These are phyloP conservation scores for Tuber aestivum DNA, from an alignment of 495 filamentous ascomycete genomes.

Conservation along the genomic window DNA sequence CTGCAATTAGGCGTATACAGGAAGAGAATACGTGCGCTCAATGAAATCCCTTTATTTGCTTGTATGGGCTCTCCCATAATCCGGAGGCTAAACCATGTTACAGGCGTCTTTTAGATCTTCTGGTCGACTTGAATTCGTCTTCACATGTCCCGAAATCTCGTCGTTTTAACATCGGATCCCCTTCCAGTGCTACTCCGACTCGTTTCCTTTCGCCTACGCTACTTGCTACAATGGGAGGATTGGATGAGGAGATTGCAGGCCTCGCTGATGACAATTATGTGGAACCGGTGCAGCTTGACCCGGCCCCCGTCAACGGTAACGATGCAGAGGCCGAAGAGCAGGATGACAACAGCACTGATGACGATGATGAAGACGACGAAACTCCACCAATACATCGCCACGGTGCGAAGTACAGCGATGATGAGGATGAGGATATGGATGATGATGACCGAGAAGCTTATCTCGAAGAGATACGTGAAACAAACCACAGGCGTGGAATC, in stretches of 20 bases:
- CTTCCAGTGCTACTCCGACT: conserved; percentile 35
- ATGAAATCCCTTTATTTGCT: background rate
- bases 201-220: conserved; percentile 46
- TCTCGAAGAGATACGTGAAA: conserved; percentile 38
- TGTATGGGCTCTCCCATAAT: background rate
- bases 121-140: conserved; percentile 78
- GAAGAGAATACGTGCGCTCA: conserved; percentile 72
- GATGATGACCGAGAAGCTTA: conserved; percentile 40
- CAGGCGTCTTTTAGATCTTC: conserved; percentile 73
- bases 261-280: conserved; percentile 45
- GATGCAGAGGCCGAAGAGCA: conserved; percentile 10
- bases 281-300: conserved; percentile 27
- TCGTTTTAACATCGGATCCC: conserved; percentile 52
- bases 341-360: conserved; percentile 26
- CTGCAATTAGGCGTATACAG: conserved; percentile 68
- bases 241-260: conserved; percentile 46
- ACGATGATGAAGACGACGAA: conserved; percentile 38
- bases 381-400: conserved; percentile 6
- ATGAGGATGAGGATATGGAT: conserved; percentile 38
- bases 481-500: conserved; percentile 40
- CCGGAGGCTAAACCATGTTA: conserved; percentile 30
- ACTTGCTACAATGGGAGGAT: conserved; percentile 44
- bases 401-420: conserved; percentile 29
- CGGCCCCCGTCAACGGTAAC: conserved; percentile 23
- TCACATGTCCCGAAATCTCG: conserved; percentile 65